These are phyloP conservation scores for Irpex sp. DNA, from an alignment of 1,284 basidiomycete species.

Conservation along the genomic window DNA sequence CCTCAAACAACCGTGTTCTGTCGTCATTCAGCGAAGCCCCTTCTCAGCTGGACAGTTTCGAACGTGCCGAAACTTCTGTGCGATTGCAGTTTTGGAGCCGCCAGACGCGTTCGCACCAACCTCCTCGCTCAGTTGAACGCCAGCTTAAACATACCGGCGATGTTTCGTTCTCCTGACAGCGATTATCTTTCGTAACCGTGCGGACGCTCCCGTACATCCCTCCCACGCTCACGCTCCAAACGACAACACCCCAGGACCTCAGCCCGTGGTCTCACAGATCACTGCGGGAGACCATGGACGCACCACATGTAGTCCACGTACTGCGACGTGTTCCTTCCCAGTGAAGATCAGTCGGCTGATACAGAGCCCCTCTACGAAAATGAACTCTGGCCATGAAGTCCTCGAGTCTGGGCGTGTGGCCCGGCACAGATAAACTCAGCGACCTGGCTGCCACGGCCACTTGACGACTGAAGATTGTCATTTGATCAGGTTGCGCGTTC, in stretches of 20 bases:
- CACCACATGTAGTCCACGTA: background rate
- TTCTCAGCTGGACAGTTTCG: background rate
- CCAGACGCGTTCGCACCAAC: background rate
- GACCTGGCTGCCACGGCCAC: background rate
- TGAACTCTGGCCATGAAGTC: background rate
- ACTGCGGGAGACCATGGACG: background rate
- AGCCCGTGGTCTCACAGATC: background rate
- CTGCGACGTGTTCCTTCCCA: background rate
- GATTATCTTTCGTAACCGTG: background rate
- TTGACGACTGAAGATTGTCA: background rate
- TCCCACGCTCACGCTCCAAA: background rate
- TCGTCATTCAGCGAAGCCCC: background rate
- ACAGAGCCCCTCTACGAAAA: background rate
- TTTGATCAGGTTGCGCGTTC: background rate
- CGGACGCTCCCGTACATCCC: background rate
- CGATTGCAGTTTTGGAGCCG: background rate
- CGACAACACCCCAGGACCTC: background rate
- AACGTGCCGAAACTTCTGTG: background rate
- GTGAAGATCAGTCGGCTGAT: background rate
- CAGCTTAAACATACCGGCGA: background rate
- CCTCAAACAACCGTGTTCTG: background rate
- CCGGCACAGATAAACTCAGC: background rate
- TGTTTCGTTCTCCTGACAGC: background rate
- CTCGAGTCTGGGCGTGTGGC: background rate
- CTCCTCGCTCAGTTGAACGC: background rate